Evolutionary conservation across 148 eudicot species (phyloP).

Genomic region (Chenopodium formosanum): DNA sequence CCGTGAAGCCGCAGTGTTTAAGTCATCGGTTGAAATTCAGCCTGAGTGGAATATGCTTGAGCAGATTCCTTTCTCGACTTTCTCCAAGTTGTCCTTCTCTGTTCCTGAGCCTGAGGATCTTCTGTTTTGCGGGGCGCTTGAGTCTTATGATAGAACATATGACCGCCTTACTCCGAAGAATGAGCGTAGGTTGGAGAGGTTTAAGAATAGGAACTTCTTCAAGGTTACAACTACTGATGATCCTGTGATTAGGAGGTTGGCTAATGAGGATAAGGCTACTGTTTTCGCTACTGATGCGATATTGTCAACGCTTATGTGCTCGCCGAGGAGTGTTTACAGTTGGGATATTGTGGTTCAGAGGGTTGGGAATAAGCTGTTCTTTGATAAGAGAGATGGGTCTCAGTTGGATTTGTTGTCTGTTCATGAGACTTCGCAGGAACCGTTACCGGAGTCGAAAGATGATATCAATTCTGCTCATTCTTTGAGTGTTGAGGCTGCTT

Average conservation of each 20-base stretch:
- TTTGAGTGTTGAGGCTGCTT: constrained; percentile 82
- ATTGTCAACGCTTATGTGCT: constrained; percentile 76
- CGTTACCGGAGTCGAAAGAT: constrained; percentile 80
- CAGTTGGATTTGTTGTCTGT: constrained; percentile 73
- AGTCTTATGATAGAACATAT: constrained; percentile 58
- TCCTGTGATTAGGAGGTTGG: constrained; percentile 74
- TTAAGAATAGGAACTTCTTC: constrained; percentile 81
- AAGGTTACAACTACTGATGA: constrained; percentile 93
- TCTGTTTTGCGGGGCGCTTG: constrained; percentile 63
- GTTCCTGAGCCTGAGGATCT: constrained; percentile 93
- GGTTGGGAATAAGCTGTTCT: constrained; percentile 88
- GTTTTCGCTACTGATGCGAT: constrained; percentile 89
- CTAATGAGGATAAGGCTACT: constrained; percentile 93
- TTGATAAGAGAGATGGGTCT: constrained; percentile 89
- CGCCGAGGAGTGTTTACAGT: constrained; percentile 79
- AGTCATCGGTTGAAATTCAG: constrained; percentile 85
- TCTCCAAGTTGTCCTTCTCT: constrained; percentile 62
- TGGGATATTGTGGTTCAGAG: constrained; percentile 95
- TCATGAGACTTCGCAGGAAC: constrained; percentile 91
- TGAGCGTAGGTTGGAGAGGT: constrained; percentile 66
- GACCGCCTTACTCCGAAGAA: constrained; percentile 81
- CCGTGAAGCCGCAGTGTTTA: constrained; percentile 75
- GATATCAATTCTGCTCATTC: constrained; percentile 85
- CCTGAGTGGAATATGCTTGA: constrained; percentile 99
- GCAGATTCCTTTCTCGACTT: constrained; percentile 87